Base-by-base conservation (phyloP, 2,329 filamentous ascomycete genomes). In the Fusarium sambucinum region DNA sequence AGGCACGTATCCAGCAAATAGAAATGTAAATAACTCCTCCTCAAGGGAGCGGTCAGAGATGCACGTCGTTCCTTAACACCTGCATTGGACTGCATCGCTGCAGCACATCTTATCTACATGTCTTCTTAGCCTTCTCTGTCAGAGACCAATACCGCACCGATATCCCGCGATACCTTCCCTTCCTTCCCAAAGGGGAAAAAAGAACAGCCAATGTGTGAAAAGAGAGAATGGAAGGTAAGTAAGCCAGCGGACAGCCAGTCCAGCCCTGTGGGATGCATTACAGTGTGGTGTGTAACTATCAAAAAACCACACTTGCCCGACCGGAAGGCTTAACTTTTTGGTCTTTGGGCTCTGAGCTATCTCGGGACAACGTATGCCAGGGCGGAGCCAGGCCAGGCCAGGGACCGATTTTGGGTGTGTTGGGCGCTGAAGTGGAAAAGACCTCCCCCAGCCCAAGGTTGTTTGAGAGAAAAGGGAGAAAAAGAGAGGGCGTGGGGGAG, bases 31-130 rank as follows among this genome's bases (percentile, higher is more conserved):
- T 51, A 42, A 29, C 33, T 61, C 52, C 44, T 64, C 50, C 52
- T 23, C 23, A 21, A 67, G 64, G 59, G 51, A 59, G 64, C 64
- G 64, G 64, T 67, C 64, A 67, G 52, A 56, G 48, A 62, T 59
- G 64, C 63, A 59, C 27, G 60, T 48, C 63, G 42, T 58, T 41
- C 45, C 45, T 30, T 50, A 42, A 59, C 62, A 46, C 61, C 62
- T 65, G 47, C 60, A 65, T 65, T 60, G 55, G 55, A 65, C 63
- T 44, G 61, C 55, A 65, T 65, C 45, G 17, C 53, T 65, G 46
- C 47, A 65, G 54, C 51, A 46, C 46, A 63, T 64, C 54, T 59
- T 48, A 65, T 61, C 57, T 37, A 19, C 40, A 47, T 45, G n/a
- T 56, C 27, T 23, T 63, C 40, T 32, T 52, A 40, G 59, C 59